These are phyloP conservation scores for Smithsoniella earleae DNA, from an alignment of 163 green algal genomes.

Conservation along the genomic window DNA sequence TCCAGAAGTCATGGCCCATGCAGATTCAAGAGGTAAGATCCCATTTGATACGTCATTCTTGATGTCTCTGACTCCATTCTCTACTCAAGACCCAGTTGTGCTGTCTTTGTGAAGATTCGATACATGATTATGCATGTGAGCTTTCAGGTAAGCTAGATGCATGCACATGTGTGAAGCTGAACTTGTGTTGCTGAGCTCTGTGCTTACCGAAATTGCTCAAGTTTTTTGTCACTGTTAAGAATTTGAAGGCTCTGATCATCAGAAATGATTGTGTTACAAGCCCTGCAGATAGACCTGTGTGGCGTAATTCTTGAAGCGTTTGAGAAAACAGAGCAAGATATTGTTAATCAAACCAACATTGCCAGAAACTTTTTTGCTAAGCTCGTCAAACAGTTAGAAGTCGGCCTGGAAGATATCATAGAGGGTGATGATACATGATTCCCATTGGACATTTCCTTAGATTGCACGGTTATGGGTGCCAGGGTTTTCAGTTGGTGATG, in stretches of 20 bases:
- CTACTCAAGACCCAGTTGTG: not conserved
- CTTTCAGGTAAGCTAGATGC: not conserved
- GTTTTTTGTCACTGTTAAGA: no score
- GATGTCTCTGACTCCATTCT: not conserved
- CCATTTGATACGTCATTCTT: not conserved
- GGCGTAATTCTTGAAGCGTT: not conserved
- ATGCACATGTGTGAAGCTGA: not conserved
- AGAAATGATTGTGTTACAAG: no score
- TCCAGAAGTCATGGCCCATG: not conserved
- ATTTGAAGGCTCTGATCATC: no score
- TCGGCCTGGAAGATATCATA: constrained; percentile 58
- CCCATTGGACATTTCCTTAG: no score
- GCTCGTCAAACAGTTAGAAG: constrained; percentile 78
- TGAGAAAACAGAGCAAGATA: constrained; percentile 22
- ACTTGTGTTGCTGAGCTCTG: not conserved
- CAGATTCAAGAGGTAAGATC: not conserved
- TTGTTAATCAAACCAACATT: constrained; percentile 21
- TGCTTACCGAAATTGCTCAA: no score
- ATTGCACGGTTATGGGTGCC: no score
- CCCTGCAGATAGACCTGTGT: no score
- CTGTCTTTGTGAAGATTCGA: not conserved
- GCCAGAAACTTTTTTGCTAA: constrained; percentile 63
- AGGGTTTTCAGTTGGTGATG: no score
- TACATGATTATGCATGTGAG: not conserved
- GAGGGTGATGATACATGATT: no score